These are phyloP conservation scores for Gastrodia elata DNA, from an alignment of 106 monocot species.

Conservation along the genomic window DNA sequence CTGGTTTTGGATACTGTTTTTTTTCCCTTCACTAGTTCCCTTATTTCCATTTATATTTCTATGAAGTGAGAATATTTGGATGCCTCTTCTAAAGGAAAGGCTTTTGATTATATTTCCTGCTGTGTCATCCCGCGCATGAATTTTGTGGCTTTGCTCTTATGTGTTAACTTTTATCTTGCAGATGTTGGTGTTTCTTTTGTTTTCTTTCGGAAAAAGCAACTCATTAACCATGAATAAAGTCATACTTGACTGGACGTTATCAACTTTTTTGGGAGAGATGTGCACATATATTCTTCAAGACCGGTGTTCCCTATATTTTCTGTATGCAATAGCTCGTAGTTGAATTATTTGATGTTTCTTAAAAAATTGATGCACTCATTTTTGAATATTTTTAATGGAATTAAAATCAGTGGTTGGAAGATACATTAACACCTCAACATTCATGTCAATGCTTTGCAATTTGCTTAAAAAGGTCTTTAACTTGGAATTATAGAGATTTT, in stretches of 20 bases:
- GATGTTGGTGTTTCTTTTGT: neutral
- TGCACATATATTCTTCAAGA: neutral
- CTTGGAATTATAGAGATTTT: neutral
- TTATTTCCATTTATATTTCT: too few relatives aligned
- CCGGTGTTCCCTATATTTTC: neutral
- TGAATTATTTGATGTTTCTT: neutral
- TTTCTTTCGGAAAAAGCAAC: neutral
- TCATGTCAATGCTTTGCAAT: neutral
- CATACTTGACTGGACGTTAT: neutral
- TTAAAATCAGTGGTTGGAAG: neutral
- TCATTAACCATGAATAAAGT: neutral
- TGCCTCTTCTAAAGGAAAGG: too few relatives aligned
- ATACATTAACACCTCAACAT: neutral
- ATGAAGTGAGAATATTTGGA: too few relatives aligned
- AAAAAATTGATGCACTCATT: neutral
- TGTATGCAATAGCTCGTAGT: neutral
- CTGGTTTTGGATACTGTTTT: neutral
- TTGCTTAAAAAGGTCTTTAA: neutral
- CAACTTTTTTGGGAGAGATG: slow-evolving; percentile 1
- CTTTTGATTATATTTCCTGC: too few relatives aligned
- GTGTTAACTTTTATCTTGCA: neutral
- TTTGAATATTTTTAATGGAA: neutral
- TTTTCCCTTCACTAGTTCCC: too few relatives aligned
- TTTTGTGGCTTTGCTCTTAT: neutral
- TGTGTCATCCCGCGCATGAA: neutral